Evolutionary conservation across 352 stramenopile genomes (phyloP).

Genomic region (Phytophthora sansomeana): DNA sequence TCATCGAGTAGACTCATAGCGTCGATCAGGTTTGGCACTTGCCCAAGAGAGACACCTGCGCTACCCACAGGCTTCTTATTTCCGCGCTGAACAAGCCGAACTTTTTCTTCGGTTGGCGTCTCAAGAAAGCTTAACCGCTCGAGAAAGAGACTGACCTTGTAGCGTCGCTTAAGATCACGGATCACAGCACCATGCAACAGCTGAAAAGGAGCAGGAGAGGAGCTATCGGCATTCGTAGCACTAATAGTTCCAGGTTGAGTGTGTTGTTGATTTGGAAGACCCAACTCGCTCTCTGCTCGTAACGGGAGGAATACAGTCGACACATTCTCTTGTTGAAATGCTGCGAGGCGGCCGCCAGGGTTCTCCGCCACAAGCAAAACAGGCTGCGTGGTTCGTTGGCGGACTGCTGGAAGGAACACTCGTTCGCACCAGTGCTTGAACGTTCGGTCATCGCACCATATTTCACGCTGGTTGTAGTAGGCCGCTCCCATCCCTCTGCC

Average conservation of each 20-base stretch:
- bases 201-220: constrained; percentile 34
- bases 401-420: constrained; percentile 58
- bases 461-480: constrained; percentile 56
- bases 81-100: constrained; percentile 49
- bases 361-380: constrained; percentile 61
- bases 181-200: constrained; percentile 46
- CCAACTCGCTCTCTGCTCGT: constrained; percentile 11
- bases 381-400: constrained; percentile 47
- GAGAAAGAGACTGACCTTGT: constrained; percentile 59
- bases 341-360: constrained; percentile 42
- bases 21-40: constrained; percentile 50
- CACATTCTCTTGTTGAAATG: constrained; percentile 52
- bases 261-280: constrained; percentile 6
- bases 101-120: constrained; percentile 49
- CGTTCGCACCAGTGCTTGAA: constrained; percentile 62
- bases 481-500: constrained; percentile 22
- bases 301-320: constrained; percentile 50
- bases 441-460: constrained; percentile 61
- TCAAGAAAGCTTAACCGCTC: constrained; percentile 54
- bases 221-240: background rate
- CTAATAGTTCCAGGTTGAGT: background rate
- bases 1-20: constrained; percentile 55
- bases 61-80: constrained; percentile 43
- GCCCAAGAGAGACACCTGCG: constrained; percentile 46
- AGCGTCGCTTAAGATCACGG: constrained; percentile 58